Evolutionary conservation across 306 rosid species (phyloP).

Genomic region (Pterocarpus macrocarpus): DNA sequence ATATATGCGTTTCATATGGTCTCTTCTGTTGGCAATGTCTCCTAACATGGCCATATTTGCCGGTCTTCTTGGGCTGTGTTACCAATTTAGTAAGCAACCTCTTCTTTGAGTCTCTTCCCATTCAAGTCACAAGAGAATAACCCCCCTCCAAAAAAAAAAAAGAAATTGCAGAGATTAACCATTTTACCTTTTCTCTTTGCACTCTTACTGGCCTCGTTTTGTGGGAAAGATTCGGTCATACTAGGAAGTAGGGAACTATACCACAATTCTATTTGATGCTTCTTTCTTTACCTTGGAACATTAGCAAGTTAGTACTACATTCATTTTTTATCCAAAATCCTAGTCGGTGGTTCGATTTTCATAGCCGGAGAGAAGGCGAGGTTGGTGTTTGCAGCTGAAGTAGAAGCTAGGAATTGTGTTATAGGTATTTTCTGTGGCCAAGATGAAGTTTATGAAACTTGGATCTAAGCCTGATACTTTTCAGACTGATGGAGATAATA

Average conservation of each 20-base stretch:
- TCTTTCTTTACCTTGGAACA: constrained; percentile 31
- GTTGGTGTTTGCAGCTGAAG: constrained; percentile 21
- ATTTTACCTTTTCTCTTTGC: constrained; percentile 33
- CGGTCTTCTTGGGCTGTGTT: constrained; percentile 60
- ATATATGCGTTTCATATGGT: constrained; percentile 39
- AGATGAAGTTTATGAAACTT: constrained; percentile 96
- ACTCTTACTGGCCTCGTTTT: constrained; percentile 60
- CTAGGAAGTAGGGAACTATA: constrained; percentile 56
- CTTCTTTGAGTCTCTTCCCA: constrained; percentile 63
- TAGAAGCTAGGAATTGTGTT: constrained; percentile 19
- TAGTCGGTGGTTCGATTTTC: constrained; percentile 36
- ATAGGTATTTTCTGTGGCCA: constrained; percentile 41
- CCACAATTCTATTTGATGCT: constrained; percentile 44
- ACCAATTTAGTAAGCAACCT: constrained; percentile 74
- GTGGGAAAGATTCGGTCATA: constrained; percentile 70
- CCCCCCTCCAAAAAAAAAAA: constrained; percentile 2
- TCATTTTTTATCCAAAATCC: not conserved
- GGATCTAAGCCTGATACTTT: constrained; percentile 92
- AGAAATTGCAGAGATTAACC: constrained; percentile 21
- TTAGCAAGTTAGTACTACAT: constrained; percentile 26
- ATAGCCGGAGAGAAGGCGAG: not conserved
- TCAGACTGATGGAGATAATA: constrained; percentile 78
- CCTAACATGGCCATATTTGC: constrained; percentile 63
- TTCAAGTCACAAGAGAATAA: constrained; percentile 52
- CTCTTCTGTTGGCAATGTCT: constrained; percentile 68